Evolutionary conservation across 1,284 basidiomycete species (phyloP).

Genomic region (Papiliotrema flavescens): DNA sequence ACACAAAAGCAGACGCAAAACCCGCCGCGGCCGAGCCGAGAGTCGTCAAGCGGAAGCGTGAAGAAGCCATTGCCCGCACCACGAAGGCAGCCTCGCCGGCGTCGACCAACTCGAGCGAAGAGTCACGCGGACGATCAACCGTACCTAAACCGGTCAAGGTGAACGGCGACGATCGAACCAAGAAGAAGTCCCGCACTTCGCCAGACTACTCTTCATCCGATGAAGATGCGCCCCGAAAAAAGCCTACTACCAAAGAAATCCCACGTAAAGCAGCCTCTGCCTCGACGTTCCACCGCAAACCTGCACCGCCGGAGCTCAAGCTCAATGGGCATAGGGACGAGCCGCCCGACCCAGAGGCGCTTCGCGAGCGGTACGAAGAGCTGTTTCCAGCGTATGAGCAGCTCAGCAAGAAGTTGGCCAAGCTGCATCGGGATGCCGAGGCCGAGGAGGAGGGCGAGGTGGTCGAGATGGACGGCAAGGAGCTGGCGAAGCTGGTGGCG

Average conservation of each 20-base stretch:
- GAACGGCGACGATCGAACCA: neutral
- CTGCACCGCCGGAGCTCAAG: neutral
- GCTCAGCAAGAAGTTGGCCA: conserved; percentile 24
- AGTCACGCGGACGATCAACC: neutral
- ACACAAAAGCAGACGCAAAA: neutral
- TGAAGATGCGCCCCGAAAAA: neutral
- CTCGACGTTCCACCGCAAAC: neutral
- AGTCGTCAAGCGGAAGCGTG: neutral
- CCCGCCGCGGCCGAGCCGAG: neutral
- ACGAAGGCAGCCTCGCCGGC: neutral
- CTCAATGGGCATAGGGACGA: conserved; percentile 5
- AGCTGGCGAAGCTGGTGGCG: conserved; percentile 27
- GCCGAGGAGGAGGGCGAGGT: conserved; percentile 13
- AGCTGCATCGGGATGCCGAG: conserved; percentile 25
- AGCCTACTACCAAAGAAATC: neutral
- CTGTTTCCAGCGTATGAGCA: conserved; percentile 37
- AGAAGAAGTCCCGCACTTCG: neutral
- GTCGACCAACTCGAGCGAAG: neutral
- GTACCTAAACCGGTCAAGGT: neutral
- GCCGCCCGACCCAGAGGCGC: conserved; percentile 17
- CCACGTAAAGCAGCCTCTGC: neutral
- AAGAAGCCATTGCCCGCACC: neutral
- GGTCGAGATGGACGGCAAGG: conserved; percentile 11
- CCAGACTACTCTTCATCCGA: neutral
- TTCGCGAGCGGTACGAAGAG: conserved; percentile 39